Percentiles rank a stretch among this genome's conserved stretches.
These are phyloP conservation scores for Ustilago lituana DNA, from an alignment of 1,284 basidiomycete species.

Conservation along the genomic window DNA sequence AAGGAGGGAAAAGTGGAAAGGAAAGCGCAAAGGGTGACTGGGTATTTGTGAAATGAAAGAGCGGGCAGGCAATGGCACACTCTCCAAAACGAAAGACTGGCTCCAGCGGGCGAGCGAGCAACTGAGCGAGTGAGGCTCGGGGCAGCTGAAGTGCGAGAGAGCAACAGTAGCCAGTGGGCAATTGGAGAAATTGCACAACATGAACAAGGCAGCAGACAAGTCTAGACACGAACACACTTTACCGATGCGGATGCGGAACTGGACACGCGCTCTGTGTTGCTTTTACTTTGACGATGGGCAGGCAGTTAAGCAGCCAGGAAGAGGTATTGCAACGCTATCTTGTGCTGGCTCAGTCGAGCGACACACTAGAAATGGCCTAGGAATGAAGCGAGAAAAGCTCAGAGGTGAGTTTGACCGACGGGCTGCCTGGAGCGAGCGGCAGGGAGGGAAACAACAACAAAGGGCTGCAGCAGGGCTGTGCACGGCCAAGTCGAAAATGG, in stretches of 20 bases:
- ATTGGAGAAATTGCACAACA: slow-evolving; percentile 8
- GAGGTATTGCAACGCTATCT: slow-evolving; percentile 18
- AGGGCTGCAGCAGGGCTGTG: background rate
- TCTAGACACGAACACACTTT: slow-evolving; percentile 9
- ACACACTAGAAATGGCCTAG: slow-evolving; percentile 8
- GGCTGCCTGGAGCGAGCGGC: slow-evolving; percentile 7
- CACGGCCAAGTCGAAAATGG: slow-evolving; percentile 7
- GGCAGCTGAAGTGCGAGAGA: slow-evolving; percentile 7
- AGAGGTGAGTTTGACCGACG: background rate
- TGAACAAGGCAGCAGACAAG: slow-evolving; percentile 24
- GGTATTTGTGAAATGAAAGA: slow-evolving; percentile 22
- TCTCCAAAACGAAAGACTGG: too few species aligned
- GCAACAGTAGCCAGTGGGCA: slow-evolving; percentile 22
- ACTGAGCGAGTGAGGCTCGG: background rate
- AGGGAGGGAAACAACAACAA: background rate
- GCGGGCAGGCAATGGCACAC: too few species aligned
- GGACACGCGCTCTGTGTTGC: slow-evolving; percentile 17
- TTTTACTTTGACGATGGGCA: slow-evolving; percentile 9
- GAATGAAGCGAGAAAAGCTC: slow-evolving; percentile 12
- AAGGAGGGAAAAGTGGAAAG: background rate
- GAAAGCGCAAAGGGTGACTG: slow-evolving; percentile 7
- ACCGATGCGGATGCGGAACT: slow-evolving; percentile 30
- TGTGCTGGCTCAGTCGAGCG: too few species aligned
- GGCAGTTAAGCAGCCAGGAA: slow-evolving; percentile 15
- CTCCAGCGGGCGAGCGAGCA: slow-evolving; percentile 2